phyloP scores from a whole-genome alignment of 352 stramenopile species.

The Ophiocytium majus region DNA sequence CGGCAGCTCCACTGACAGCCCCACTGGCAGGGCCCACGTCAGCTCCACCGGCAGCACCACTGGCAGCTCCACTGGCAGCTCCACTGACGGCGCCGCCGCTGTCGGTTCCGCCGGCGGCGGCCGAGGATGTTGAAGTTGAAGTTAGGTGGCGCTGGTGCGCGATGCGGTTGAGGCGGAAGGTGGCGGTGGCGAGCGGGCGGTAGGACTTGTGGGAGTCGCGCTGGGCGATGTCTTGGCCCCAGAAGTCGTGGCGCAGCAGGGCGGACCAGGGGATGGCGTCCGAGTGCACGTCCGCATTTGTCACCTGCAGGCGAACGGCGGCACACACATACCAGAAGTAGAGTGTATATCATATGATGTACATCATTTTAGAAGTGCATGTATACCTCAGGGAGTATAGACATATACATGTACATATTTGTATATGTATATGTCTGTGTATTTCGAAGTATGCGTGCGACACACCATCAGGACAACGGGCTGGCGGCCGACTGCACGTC shows the following conservation, averaged over 20 bases:
- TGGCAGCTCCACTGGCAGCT: neutral
- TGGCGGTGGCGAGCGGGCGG: conserved; percentile 72
- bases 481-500: conserved; percentile 8
- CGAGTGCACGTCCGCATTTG: conserved; percentile 33
- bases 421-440: too few relatives aligned
- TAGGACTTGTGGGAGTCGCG: conserved; percentile 78
- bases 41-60: too few relatives aligned
- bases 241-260: conserved; percentile 78
- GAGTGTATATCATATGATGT: too few relatives aligned
- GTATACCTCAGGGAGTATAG: too few relatives aligned
- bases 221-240: conserved; percentile 68
- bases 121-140: too few relatives aligned
- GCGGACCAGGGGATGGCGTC: conserved; percentile 56
- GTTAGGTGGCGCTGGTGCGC: conserved; percentile 54
- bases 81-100: neutral
- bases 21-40: too few relatives aligned
- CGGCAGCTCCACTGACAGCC: too few relatives aligned
- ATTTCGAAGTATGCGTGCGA: neutral
- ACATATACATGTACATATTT: too few relatives aligned
- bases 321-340: too few relatives aligned
- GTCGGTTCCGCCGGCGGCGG: neutral
- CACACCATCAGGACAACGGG: neutral
- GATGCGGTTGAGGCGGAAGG: conserved; percentile 66
- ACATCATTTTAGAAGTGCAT: too few relatives aligned
- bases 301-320: too few relatives aligned